A percentile compares a stretch with the other conserved stretches of the same genome.
phyloP scores from a whole-genome alignment of 2,329 filamentous ascomycete species.

The Curvularia sp. region DNA sequence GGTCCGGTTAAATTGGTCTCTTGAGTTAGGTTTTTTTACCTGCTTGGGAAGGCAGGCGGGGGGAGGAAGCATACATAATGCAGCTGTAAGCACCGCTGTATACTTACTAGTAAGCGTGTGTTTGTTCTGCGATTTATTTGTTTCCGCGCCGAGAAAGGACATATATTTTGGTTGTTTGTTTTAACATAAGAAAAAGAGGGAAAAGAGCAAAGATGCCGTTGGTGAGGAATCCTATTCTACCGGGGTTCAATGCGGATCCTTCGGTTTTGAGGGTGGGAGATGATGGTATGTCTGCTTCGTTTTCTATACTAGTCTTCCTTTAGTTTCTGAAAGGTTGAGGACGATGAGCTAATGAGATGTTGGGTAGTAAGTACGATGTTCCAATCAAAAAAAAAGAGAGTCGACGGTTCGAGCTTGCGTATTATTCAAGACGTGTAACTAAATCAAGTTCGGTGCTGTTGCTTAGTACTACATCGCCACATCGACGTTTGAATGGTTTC shows the following conservation, averaged over 20 bases:
- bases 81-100: not conserved
- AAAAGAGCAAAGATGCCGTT: slow-evolving; percentile 36
- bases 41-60: too few species aligned
- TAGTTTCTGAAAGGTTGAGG: not conserved
- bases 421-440: not conserved
- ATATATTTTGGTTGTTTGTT: not conserved
- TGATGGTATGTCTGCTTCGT: slow-evolving; percentile 45
- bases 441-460: not conserved
- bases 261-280: slow-evolving; percentile 60
- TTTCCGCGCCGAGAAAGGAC: too few species aligned
- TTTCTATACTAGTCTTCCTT: not conserved
- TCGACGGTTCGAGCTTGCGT: not conserved
- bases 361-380: slow-evolving; percentile 1
- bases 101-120: too few species aligned
- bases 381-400: not conserved
- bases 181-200: not conserved
- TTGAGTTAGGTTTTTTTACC: not conserved
- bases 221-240: slow-evolving; percentile 61
- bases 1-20: slow-evolving; percentile 20
- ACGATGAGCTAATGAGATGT: not conserved
- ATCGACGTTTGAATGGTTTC: slow-evolving; percentile 69
- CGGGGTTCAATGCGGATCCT: slow-evolving; percentile 69
- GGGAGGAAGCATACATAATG: not conserved
- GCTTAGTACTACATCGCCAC: slow-evolving; percentile 64
- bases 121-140: too few species aligned